Evolutionary conservation across 225 moss, liverwort and hornwort species (phyloP).

Genomic region (Straminergon stramineum): DNA sequence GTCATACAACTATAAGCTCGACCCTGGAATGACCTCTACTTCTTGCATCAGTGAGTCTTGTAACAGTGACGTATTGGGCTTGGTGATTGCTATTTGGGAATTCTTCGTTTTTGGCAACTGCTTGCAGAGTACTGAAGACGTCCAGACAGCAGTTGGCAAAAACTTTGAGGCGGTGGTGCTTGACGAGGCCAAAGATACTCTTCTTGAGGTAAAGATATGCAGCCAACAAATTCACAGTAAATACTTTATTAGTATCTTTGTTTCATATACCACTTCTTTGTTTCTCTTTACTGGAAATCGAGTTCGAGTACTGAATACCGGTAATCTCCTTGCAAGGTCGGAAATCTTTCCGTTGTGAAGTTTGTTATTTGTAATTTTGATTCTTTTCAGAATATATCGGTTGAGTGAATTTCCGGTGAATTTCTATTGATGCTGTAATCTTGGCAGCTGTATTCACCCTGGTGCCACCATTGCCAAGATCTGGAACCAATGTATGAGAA

Average conservation of each 20-base stretch:
- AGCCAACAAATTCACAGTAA: neutral
- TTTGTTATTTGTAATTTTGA: too few species aligned
- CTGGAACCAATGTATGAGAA: slow-evolving; percentile 52
- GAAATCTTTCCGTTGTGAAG: neutral
- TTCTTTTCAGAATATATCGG: neutral
- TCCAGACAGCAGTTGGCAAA: slow-evolving; percentile 57
- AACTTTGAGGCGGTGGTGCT: slow-evolving; percentile 71
- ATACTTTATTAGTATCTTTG: neutral
- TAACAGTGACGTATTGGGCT: neutral
- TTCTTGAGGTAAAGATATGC: slow-evolving; percentile 59
- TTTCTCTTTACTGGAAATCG: neutral
- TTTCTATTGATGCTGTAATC: neutral
- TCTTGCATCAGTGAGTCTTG: neutral
- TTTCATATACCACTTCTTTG: neutral
- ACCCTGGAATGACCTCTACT: neutral
- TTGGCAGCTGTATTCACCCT: slow-evolving; percentile 56
- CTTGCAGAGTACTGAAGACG: slow-evolving; percentile 54
- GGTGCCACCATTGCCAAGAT: slow-evolving; percentile 66
- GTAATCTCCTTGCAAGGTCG: neutral
- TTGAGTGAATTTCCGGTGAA: too few species aligned
- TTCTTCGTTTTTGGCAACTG: neutral
- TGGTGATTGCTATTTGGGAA: neutral
- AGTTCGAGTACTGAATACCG: neutral
- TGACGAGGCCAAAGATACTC: slow-evolving; percentile 67
- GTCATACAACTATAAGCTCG: too few species aligned